Evolutionary conservation across 192 early-diverging fungal species (phyloP), one percentile per base, ranked within the genome.

Genomic region (Neocallimastix lanati): DNA sequence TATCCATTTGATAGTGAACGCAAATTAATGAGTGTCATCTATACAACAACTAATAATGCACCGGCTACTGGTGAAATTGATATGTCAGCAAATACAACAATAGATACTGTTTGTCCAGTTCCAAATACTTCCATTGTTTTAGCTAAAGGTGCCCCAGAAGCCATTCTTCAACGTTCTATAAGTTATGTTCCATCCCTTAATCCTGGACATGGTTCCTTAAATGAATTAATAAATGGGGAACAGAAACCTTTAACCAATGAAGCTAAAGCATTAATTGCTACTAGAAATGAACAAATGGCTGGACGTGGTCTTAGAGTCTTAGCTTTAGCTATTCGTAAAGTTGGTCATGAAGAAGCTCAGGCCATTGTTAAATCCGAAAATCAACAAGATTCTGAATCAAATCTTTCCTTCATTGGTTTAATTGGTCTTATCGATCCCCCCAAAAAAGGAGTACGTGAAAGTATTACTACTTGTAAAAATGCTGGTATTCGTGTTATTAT

Each of bases 401-500:
- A 92, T n/a, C 86, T 99, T 25, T 85, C 87, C 6, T 99, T 98
- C 86, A 85, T 95, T 28, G 96, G 96, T 0, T 84, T 99, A 28
- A 93, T 96, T 82, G 96, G 96, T 11, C 84, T 99, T 77, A 95
- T 95, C 79, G 97, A 99, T 83, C 97, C 97, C 25, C 94, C 96
- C 0, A 90, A 90, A 84, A 84, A 79, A 76, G 95, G 95, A 28
- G 95, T 96, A 28, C 85, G 91, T 40, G 94, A 94, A 80, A 90
- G 90, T 82, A 90, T 99, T 28, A 86, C 82, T 2, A 90, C 87
- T 76, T 96, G 97, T 84, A 93, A 95, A 82, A 78, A 86, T n/a
- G 97, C 97, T 11, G 97, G 96, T 13, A 95, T 99, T 84, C 91
- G 91, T 76, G 97, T 99, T 7, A 89, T 96, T 28, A 99, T 99